Evolutionary conservation across 306 rosid species (phyloP).

Genomic region (Castanopsis chinensis): DNA sequence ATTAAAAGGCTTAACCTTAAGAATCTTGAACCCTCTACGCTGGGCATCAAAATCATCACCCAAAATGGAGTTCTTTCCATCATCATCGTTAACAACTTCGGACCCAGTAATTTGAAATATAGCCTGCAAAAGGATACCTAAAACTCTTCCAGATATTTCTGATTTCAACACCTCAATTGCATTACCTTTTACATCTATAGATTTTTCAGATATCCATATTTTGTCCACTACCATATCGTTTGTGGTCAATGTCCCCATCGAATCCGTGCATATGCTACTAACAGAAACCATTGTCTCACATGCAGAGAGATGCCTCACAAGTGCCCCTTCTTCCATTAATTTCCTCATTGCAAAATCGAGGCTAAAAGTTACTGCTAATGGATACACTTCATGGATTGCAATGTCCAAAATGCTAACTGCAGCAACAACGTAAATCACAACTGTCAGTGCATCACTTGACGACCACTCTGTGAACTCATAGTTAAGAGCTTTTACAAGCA

Average conservation of each 20-base stretch:
- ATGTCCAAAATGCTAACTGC: conserved; percentile 88
- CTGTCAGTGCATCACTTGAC: conserved; percentile 62
- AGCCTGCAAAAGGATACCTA: conserved; percentile 58
- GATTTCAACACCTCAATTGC: conserved; percentile 50
- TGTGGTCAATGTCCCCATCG: conserved; percentile 90
- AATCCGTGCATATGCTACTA: conserved; percentile 89
- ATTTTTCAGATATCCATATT: conserved; percentile 62
- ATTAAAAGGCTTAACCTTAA: conserved; percentile 82
- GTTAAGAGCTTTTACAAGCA: conserved; percentile 48
- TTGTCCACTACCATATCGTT: conserved; percentile 82
- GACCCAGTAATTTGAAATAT: conserved; percentile 82
- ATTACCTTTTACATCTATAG: conserved; percentile 40
- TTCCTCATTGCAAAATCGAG: conserved; percentile 98
- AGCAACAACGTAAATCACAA: conserved; percentile 77
- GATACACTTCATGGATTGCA: conserved; percentile 97
- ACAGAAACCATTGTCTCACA: conserved; percentile 99
- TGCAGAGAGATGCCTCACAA: conserved; percentile 92
- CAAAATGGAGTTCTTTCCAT: conserved; percentile 62
- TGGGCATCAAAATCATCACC: conserved; percentile 62
- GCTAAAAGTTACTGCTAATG: conserved; percentile 94
- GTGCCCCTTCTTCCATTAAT: conserved; percentile 77
- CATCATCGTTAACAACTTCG: conserved; percentile 62
- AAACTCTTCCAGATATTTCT: conserved; percentile 46
- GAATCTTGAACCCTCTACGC: conserved; percentile 47
- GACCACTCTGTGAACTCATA: conserved; percentile 65